Evolutionary conservation across 192 early-diverging fungal genomes (phyloP), one percentile per base, ranked within the genome.

Genomic region (Entomortierella chlamydospora): DNA sequence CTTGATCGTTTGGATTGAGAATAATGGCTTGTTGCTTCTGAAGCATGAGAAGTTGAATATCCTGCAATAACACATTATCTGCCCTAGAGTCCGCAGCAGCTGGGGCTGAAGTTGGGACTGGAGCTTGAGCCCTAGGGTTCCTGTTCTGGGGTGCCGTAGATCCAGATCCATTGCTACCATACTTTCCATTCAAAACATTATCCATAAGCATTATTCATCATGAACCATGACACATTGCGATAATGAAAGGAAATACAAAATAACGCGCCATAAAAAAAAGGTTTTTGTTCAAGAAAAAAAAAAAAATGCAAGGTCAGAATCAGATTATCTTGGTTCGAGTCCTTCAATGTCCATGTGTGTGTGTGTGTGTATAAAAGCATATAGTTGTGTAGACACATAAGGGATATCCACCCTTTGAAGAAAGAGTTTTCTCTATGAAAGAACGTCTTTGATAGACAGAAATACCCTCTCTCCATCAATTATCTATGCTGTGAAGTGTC

Each of bases 11-110:
- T 18, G 66, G 74, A 41, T 78, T 78, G 55, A 70, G 23, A 29
- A 78, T 64, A 45, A 78, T 78, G 4, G 59, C 61, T 8, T 70
- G 74, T 29, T 64, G 66, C 30, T 78, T 78, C 30, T 78, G 74
- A 29, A 78, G 60, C 53, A 70, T 58, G 6, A 78, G 41, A 23
- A 78, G 45, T 28, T 78, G 74, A 28, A 78, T 78, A 29, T 78
- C 74, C 56, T 78, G 55, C 20, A 78, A 26, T 45, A 78, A 30
- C 20, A 57, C 67, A 28, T 69, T 69, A 28, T 78, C 74, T 6
- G 45, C 43, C 6, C 55, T 57, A 9, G 66, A 43, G 17, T 60
- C 63, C 15, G 5, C 34, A 37, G 34, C 4, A 37, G 34, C 34
- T 37, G 34, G 34, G 10, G 10, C 10, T 10, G 34, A 37, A 37